Evolutionary conservation across 768 basidiomycete genomes (phyloP).

Genomic region (Rhodotorula paludigena): DNA sequence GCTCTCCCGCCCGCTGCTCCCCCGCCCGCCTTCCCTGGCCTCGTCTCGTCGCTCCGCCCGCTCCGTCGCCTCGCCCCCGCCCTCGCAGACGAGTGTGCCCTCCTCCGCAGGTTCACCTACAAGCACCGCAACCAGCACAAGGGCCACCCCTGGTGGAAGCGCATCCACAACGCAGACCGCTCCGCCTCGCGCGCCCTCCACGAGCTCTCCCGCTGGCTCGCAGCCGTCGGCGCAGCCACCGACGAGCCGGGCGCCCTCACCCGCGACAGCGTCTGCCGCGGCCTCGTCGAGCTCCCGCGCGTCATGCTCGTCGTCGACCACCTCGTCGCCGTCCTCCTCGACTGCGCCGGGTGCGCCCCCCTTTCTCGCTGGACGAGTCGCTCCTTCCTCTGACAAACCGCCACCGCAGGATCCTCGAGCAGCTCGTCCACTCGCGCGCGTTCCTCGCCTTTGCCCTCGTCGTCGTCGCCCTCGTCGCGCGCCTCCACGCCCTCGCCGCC

Average conservation of each 20-base stretch:
- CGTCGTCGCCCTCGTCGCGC: constrained; percentile 26
- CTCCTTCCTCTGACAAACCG: background rate
- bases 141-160: constrained; percentile 29
- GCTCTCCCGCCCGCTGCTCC: background rate
- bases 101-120: constrained; percentile 37
- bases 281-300: constrained; percentile 15
- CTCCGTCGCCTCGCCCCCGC: constrained; percentile 17
- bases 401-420: constrained; percentile 31
- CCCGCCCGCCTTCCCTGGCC: constrained; percentile 21
- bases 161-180: constrained; percentile 26
- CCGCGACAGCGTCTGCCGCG: background rate
- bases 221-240: constrained; percentile 13
- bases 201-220: constrained; percentile 13
- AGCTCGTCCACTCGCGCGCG: constrained; percentile 32
- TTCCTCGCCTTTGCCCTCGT: constrained; percentile 36
- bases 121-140: constrained; percentile 41
- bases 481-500: constrained; percentile 20
- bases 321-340: constrained; percentile 22
- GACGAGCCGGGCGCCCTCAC: constrained; percentile 11
- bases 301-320: constrained; percentile 23
- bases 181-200: background rate
- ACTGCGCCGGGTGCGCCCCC: constrained; percentile 16
- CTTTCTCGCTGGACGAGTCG: background rate
- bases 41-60: constrained; percentile 35
- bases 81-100: constrained; percentile 14